These are phyloP conservation scores for Xenosphaeropsis pyriputrescens DNA, from an alignment of 2,329 filamentous ascomycete species.

Conservation along the genomic window DNA sequence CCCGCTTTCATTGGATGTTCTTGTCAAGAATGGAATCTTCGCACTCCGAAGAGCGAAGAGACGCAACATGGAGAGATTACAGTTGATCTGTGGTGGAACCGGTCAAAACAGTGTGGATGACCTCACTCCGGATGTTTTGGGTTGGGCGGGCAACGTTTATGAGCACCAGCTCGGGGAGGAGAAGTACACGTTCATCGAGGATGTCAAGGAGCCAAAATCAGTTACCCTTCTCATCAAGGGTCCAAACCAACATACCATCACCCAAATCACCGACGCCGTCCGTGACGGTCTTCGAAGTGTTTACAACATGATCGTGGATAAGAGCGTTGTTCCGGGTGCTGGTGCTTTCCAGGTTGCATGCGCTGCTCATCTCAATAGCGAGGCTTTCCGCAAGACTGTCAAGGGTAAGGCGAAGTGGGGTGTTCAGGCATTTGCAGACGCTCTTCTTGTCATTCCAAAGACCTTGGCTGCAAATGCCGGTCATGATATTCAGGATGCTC, in stretches of 20 bases:
- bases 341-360: constrained; percentile 95
- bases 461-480: constrained; percentile 91
- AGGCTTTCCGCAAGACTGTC: constrained; percentile 74
- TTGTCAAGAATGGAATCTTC: constrained; percentile 96
- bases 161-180: constrained; percentile 96
- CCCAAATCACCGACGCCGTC: constrained; percentile 92
- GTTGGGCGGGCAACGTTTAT: constrained; percentile 93
- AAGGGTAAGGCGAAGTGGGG: constrained; percentile 98
- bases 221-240: constrained; percentile 97
- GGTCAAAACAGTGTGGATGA: constrained; percentile 97
- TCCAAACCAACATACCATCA: constrained; percentile 91
- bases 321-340: constrained; percentile 84
- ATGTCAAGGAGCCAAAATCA: constrained; percentile 97
- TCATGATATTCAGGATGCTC: constrained; percentile 89
- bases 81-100: constrained; percentile 81
- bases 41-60: constrained; percentile 90
- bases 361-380: constrained; percentile 72
- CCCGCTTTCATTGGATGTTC: constrained; percentile 83
- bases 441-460: constrained; percentile 90
- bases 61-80: constrained; percentile 96
- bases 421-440: constrained; percentile 88
- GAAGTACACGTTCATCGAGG: constrained; percentile 97
- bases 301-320: constrained; percentile 99
- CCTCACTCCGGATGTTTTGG: constrained; percentile 71
- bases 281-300: constrained; percentile 89